Conservation (phyloP, 495 filamentous ascomycete genomes). For the Talaromyces trachyspermus region DNA sequence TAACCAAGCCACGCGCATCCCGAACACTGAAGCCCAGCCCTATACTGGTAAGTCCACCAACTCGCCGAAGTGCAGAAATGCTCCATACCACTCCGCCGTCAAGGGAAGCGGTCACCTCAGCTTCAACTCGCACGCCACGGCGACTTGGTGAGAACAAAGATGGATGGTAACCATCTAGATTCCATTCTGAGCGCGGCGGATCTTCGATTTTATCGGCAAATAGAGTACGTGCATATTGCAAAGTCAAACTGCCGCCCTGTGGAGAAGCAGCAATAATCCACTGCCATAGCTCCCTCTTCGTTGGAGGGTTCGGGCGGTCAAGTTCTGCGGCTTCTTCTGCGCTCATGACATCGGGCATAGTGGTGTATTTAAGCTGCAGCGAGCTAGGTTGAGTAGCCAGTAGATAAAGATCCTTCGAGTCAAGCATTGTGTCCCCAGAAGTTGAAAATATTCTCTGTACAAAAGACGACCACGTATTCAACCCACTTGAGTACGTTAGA, state of each 20-base stretch:
- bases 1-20: conserved; percentile 22
- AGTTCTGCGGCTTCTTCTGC: conserved; percentile 22
- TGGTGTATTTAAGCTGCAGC: conserved; percentile 30
- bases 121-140: conserved; percentile 30
- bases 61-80: conserved; percentile 29
- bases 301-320: conserved; percentile 11
- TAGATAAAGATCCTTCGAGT: conserved; percentile 15
- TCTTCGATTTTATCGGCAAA: conserved; percentile 33
- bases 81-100: conserved; percentile 27
- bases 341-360: conserved; percentile 17
- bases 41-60: conserved; percentile 33
- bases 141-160: conserved; percentile 22
- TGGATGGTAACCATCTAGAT: conserved; percentile 32
- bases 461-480: conserved; percentile 21
- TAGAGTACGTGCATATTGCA: conserved; percentile 35
- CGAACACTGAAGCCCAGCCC: conserved; percentile 33
- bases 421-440: conserved; percentile 18
- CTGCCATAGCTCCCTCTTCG: conserved; percentile 29
- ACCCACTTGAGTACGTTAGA: not conserved
- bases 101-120: conserved; percentile 15
- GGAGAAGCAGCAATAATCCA: conserved; percentile 22
- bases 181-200: conserved; percentile 32
- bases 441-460: conserved; percentile 18
- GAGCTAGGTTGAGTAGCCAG: conserved; percentile 17
- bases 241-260: conserved; percentile 16